Conservation (phyloP, 31 red algal species). For the Endocladia muricata region DNA sequence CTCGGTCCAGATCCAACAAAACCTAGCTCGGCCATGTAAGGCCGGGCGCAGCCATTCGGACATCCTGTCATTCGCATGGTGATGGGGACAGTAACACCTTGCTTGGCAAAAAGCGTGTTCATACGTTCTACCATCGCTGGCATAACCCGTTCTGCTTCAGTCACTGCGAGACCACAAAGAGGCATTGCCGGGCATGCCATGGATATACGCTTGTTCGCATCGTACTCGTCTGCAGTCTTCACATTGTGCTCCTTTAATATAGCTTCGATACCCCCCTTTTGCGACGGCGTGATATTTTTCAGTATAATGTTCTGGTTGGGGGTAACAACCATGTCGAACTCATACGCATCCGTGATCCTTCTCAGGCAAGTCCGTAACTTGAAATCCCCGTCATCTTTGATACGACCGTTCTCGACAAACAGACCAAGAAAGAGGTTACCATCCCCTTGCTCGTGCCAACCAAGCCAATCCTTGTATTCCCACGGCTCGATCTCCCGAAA, state of each 20-base stretch:
- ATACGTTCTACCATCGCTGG: slow-evolving; percentile 76
- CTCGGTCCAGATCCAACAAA: slow-evolving; percentile 86
- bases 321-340: slow-evolving; percentile 69
- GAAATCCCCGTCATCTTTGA: slow-evolving; percentile 81
- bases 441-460: slow-evolving; percentile 97
- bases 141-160: slow-evolving; percentile 94
- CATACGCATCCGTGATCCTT: slow-evolving; percentile 69
- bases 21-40: slow-evolving; percentile 97
- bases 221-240: slow-evolving; percentile 54
- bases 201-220: slow-evolving; percentile 66
- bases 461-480: slow-evolving; percentile 94
- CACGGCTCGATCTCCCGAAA: slow-evolving; percentile 71
- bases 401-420: slow-evolving; percentile 91
- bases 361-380: slow-evolving; percentile 75
- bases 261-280: slow-evolving; percentile 68
- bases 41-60: slow-evolving; percentile 96
- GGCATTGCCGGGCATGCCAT: slow-evolving; percentile 99
- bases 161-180: slow-evolving; percentile 81
- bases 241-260: slow-evolving; percentile 82
- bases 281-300: slow-evolving; percentile 59
- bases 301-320: slow-evolving; percentile 96
- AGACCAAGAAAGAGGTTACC: slow-evolving; percentile 91
- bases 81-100: slow-evolving; percentile 38
- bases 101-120: slow-evolving; percentile 46
- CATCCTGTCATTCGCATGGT: slow-evolving; percentile 98